Percentiles rank a stretch among this genome's conserved stretches.
Evolutionary conservation across 306 rosid genomes (phyloP).

Genomic region (Cucumis sativus): DNA sequence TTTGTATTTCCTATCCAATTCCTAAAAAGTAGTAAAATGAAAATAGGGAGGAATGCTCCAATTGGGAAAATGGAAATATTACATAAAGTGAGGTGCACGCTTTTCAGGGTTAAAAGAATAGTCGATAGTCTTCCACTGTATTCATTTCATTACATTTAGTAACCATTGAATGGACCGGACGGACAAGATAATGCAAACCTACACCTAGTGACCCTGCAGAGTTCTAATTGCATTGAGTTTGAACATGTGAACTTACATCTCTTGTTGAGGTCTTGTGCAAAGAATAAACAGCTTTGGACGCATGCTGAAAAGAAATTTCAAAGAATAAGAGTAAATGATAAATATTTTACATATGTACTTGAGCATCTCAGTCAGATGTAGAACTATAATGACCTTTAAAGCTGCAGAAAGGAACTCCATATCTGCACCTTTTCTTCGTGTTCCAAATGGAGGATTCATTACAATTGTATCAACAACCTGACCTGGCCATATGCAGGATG

Average conservation of each 20-base stretch:
- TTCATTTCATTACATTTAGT: background rate
- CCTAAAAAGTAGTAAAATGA: background rate
- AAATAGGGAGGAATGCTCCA: background rate
- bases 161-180: background rate
- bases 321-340: background rate
- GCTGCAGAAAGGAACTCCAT: constrained; percentile 68
- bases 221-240: background rate
- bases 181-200: background rate
- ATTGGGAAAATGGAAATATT: background rate
- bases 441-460: constrained; percentile 96
- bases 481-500: constrained; percentile 29
- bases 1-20: background rate
- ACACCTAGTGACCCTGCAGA: background rate
- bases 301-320: constrained; percentile 37
- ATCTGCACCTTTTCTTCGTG: constrained; percentile 76
- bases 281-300: constrained; percentile 89
- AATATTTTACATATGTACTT: constrained; percentile 1
- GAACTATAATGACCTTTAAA: constrained; percentile 45
- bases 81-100: background rate
- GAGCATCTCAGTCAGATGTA: background rate
- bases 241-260: constrained; percentile 44
- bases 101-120: background rate
- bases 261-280: constrained; percentile 87
- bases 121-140: background rate
- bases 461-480: constrained; percentile 68